A percentile compares a stretch with the other conserved stretches of the same genome.
These are phyloP conservation scores for Penicillium sp. DNA, from an alignment of 2,329 filamentous ascomycete species.

Conservation along the genomic window DNA sequence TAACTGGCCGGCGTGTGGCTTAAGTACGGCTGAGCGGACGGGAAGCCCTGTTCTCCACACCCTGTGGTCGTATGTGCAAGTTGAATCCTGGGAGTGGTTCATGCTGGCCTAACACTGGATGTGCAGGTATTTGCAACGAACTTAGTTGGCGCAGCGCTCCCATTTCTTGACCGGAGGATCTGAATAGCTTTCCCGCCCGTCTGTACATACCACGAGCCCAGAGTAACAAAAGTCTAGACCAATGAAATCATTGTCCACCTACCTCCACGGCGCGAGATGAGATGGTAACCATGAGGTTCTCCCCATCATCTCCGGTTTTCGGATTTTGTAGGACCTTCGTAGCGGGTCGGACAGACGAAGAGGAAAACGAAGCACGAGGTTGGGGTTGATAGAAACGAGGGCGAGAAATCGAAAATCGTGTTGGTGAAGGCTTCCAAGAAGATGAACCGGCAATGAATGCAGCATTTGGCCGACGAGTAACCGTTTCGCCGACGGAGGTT, in stretches of 20 bases:
- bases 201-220: conserved; percentile 3
- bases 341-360: conserved; percentile 29
- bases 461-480: conserved; percentile 14
- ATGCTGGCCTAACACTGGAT: conserved; percentile 9
- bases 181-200: background rate
- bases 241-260: conserved; percentile 27
- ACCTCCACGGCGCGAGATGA: conserved; percentile 76
- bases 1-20: conserved; percentile 44
- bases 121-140: no score
- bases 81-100: conserved; percentile 1
- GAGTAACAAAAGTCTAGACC: background rate
- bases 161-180: background rate
- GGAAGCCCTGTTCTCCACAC: conserved; percentile 45
- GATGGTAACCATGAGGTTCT: conserved; percentile 77
- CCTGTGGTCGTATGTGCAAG: conserved; percentile 42
- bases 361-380: conserved; percentile 31
- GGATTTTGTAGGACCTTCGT: conserved; percentile 58
- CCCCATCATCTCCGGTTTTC: conserved; percentile 71
- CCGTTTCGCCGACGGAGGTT: conserved; percentile 23
- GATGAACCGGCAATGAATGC: conserved; percentile 2
- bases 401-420: conserved; percentile 1
- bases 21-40: conserved; percentile 45
- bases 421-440: background rate
- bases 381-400: conserved; percentile 18
- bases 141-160: background rate